These are phyloP conservation scores for Candida tetrigidarum DNA, from an alignment of 1,139 yeast genomes.

Conservation along the genomic window DNA sequence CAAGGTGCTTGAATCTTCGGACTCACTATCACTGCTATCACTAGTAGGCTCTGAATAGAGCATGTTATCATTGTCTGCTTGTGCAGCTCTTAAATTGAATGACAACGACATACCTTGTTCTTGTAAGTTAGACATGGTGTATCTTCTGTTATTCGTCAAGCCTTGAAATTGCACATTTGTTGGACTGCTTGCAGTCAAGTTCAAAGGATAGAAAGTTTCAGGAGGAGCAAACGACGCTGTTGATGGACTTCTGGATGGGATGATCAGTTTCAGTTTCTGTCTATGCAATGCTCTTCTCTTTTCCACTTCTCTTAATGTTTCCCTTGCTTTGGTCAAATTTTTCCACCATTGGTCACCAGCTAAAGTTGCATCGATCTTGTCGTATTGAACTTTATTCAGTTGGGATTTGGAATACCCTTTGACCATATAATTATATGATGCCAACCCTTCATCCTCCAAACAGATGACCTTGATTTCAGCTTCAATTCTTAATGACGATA, in stretches of 20 bases:
- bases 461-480: constrained; percentile 78
- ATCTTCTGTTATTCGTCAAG: constrained; percentile 38
- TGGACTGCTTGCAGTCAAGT: constrained; percentile 25
- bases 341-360: constrained; percentile 64
- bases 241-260: constrained; percentile 11
- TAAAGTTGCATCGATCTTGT: constrained; percentile 35
- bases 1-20: constrained; percentile 20
- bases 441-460: constrained; percentile 60
- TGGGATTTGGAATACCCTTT: constrained; percentile 55
- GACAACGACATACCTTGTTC: constrained; percentile 72
- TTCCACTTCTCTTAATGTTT: constrained; percentile 43
- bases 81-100: constrained; percentile 62
- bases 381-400: constrained; percentile 30
- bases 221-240: constrained; percentile 13
- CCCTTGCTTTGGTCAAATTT: constrained; percentile 61
- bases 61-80: constrained; percentile 27
- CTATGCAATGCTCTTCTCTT: constrained; percentile 23
- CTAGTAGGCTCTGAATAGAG: constrained; percentile 28
- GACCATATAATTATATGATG: constrained; percentile 74
- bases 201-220: constrained; percentile 28
- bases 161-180: constrained; percentile 21
- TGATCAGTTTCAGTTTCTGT: constrained; percentile 16
- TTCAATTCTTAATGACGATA: constrained; percentile 79
- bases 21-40: constrained; percentile 33
- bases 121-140: constrained; percentile 63